Evolutionary conservation across 1,139 yeast species (phyloP).

Genomic region (Kurtzmaniella quercitrusa): DNA sequence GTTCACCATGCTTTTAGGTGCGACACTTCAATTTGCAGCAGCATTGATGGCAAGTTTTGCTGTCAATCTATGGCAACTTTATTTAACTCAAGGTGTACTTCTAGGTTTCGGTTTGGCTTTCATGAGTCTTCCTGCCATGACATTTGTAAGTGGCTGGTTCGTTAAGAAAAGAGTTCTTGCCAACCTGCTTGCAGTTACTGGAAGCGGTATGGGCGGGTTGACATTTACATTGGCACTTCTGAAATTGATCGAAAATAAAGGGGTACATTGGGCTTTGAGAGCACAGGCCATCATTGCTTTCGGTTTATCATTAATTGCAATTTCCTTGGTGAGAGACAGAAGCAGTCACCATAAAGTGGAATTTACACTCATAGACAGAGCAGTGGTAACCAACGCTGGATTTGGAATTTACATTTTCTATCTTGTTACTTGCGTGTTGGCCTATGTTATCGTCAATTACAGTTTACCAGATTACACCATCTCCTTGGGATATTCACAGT

Average conservation of each 20-base stretch:
- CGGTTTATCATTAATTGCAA: slow-evolving; percentile 22
- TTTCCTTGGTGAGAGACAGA: slow-evolving; percentile 14
- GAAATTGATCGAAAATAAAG: slow-evolving; percentile 16
- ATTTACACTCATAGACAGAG: slow-evolving; percentile 17
- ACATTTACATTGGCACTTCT: slow-evolving; percentile 28
- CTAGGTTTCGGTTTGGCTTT: slow-evolving; percentile 26
- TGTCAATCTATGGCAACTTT: slow-evolving; percentile 31
- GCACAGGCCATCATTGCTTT: slow-evolving; percentile 26
- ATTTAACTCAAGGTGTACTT: slow-evolving; percentile 26
- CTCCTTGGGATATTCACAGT: slow-evolving; percentile 21
- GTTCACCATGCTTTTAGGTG: slow-evolving; percentile 27
- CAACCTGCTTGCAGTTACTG: slow-evolving; percentile 49
- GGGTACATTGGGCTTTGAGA: slow-evolving; percentile 41
- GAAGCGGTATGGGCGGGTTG: slow-evolving; percentile 36
- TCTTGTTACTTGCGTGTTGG: slow-evolving; percentile 32
- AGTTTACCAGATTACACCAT: slow-evolving; percentile 29
- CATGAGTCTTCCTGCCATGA: slow-evolving; percentile 29
- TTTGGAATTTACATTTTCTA: slow-evolving; percentile 25
- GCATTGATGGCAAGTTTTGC: slow-evolving; percentile 45
- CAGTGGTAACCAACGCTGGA: slow-evolving; percentile 24
- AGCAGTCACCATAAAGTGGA: slow-evolving; percentile 14
- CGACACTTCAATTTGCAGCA: slow-evolving; percentile 35
- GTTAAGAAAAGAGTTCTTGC: slow-evolving; percentile 54
- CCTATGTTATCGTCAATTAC: slow-evolving; percentile 34
- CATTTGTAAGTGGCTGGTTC: slow-evolving; percentile 60